Evolutionary conservation across 75 land plant species (phyloP).

Genomic region (Ceratopteris richardii): DNA sequence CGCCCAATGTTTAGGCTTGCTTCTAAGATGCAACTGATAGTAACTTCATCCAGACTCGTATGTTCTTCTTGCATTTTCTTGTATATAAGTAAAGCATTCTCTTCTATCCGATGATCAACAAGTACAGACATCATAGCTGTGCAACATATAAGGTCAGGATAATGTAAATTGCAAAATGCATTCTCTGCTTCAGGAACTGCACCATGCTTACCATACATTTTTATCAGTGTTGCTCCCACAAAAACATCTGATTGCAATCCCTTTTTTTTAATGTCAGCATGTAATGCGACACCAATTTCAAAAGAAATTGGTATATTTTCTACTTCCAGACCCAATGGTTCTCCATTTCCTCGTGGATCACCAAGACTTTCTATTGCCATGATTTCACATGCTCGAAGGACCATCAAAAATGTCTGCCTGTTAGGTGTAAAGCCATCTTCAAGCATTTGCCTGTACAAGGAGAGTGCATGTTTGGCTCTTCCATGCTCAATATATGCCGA

Average conservation of each 20-base stretch:
- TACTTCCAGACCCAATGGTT: no score
- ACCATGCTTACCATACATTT: neutral
- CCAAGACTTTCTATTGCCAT: neutral
- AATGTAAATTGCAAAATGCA: neutral
- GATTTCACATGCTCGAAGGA: constrained; percentile 7
- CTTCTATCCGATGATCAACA: no score
- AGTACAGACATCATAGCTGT: no score
- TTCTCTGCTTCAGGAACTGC: neutral
- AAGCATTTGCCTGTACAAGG: constrained; percentile 1
- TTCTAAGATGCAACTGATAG: no score
- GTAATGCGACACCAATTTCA: neutral
- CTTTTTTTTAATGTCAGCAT: neutral
- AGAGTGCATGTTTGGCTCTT: neutral
- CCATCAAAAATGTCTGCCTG: constrained; percentile 5
- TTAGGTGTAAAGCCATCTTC: constrained; percentile 8
- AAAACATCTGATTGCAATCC: neutral
- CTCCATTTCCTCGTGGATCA: neutral
- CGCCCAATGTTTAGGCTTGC: no score
- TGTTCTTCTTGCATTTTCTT: no score
- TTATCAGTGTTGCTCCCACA: neutral
- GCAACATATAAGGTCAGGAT: no score
- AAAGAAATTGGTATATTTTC: neutral
- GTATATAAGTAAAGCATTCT: no score
- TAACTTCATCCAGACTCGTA: no score
- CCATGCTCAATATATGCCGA: constrained; percentile 6